Evolutionary conservation across 2,329 filamentous ascomycete genomes (phyloP).

Genomic region (Penicillium sp.): DNA sequence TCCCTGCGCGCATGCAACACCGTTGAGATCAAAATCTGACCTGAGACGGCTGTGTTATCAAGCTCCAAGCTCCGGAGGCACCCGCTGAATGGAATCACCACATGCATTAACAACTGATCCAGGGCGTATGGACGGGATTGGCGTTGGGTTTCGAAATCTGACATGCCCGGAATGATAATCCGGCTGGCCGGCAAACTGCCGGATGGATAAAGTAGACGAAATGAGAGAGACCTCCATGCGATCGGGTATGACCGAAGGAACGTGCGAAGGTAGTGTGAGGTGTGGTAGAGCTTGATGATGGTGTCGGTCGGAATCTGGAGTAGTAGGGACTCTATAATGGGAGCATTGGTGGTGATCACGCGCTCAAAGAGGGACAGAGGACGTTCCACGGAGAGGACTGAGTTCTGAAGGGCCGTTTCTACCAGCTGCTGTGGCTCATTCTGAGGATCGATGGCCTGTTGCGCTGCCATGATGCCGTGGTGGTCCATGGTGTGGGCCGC

Average conservation of each 20-base stretch:
- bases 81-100: constrained; percentile 57
- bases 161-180: constrained; percentile 33
- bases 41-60: constrained; percentile 61
- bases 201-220: constrained; percentile 50
- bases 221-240: constrained; percentile 62
- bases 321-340: constrained; percentile 59
- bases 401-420: constrained; percentile 26
- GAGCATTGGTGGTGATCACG: constrained; percentile 56
- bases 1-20: constrained; percentile 56
- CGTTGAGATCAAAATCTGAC: constrained; percentile 55
- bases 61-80: constrained; percentile 58
- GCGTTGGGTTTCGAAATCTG: constrained; percentile 39
- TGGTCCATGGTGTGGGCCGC: constrained; percentile 4
- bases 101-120: constrained; percentile 57
- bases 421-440: constrained; percentile 21
- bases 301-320: constrained; percentile 57
- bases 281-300: constrained; percentile 60
- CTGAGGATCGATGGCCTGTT: constrained; percentile 7
- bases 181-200: constrained; percentile 34
- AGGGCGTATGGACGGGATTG: constrained; percentile 59
- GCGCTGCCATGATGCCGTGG: constrained; percentile 10
- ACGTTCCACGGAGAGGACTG: constrained; percentile 25
- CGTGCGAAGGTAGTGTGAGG: constrained; percentile 54
- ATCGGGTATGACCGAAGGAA: constrained; percentile 59
- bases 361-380: constrained; percentile 52